A percentile compares a stretch with the other conserved stretches of the same genome.
Evolutionary conservation across 2,329 filamentous ascomycete species (phyloP).

Genomic region (Xylaria sp.): DNA sequence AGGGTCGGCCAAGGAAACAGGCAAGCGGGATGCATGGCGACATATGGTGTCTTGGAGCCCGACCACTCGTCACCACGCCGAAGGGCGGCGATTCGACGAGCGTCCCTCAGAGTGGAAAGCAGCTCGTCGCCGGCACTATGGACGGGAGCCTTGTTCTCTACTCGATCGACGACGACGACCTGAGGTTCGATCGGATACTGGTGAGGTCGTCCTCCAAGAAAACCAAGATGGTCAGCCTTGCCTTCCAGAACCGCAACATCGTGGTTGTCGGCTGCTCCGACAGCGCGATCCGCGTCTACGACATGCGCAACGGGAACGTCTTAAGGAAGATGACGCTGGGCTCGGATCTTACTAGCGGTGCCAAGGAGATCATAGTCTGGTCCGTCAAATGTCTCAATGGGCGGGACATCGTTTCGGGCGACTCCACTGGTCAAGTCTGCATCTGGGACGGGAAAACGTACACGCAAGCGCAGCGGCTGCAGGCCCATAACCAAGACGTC

Average conservation of each 20-base stretch:
- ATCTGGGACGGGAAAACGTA: conserved; percentile 95
- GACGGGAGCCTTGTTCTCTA: conserved; percentile 89
- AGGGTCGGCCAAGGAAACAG: conserved; percentile 75
- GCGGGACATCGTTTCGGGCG: conserved; percentile 90
- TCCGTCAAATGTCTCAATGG: conserved; percentile 84
- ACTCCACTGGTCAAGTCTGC: conserved; percentile 90
- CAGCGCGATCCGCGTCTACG: conserved; percentile 86
- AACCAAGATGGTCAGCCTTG: conserved; percentile 85
- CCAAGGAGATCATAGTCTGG: conserved; percentile 90
- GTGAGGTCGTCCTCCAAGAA: conserved; percentile 79
- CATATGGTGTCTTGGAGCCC: conserved; percentile 93
- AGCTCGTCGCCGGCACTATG: conserved; percentile 84
- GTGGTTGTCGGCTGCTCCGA: conserved; percentile 94
- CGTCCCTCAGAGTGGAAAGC: conserved; percentile 46
- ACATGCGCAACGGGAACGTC: conserved; percentile 76
- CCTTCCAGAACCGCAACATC: conserved; percentile 81
- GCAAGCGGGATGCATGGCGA: conserved; percentile 92
- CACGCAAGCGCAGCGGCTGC: conserved; percentile 81
- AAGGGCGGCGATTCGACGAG: conserved; percentile 30
- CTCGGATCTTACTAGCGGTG: conserved; percentile 72
- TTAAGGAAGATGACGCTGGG: conserved; percentile 85
- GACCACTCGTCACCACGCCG: conserved; percentile 56
- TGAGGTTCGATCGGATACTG: conserved; percentile 78
- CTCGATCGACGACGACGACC: conserved; percentile 80
- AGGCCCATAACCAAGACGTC: conserved; percentile 86